Conservation (phyloP, 768 basidiomycete genomes). For the Auriscalpium microsporum region DNA sequence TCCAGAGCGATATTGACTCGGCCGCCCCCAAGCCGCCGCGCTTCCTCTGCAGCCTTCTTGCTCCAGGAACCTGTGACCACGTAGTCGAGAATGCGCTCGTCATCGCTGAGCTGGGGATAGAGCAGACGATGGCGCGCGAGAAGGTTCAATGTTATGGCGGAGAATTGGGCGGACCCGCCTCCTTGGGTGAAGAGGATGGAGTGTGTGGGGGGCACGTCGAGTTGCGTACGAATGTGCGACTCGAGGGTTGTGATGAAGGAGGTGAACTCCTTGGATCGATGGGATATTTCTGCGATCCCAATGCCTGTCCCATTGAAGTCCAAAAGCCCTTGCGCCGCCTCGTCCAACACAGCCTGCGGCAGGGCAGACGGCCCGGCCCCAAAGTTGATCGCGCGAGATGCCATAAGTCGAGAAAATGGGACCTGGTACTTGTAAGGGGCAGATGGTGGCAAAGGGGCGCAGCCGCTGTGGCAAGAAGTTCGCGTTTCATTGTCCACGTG, state of each 20-base stretch:
- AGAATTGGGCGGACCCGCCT: constrained; percentile 88
- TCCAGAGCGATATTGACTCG: constrained; percentile 67
- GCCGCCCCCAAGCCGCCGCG: constrained; percentile 52
- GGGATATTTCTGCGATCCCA: constrained; percentile 93
- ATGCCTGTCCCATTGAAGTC: constrained; percentile 90
- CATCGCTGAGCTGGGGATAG: constrained; percentile 46
- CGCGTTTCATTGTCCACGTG: too few species aligned
- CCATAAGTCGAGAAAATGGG: too few species aligned
- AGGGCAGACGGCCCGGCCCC: constrained; percentile 92
- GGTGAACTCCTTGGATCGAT: constrained; percentile 86
- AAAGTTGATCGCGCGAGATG: constrained; percentile 69
- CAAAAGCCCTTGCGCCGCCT: constrained; percentile 78
- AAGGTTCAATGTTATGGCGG: constrained; percentile 86
- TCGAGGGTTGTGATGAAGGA: constrained; percentile 57
- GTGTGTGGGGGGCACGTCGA: constrained; percentile 78
- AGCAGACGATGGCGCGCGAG: constrained; percentile 77
- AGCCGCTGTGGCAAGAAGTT: too few species aligned
- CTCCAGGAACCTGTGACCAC: constrained; percentile 92
- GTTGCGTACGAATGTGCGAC: constrained; percentile 61
- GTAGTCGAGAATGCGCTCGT: constrained; percentile 72
- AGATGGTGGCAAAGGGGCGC: too few species aligned
- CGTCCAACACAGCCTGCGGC: constrained; percentile 75
- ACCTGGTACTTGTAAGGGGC: too few species aligned
- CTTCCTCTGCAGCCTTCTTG: constrained; percentile 79
- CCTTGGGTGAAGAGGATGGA: constrained; percentile 89